Evolutionary conservation across 345 rosid species (phyloP).

Genomic region (Gossypium mustelinum): DNA sequence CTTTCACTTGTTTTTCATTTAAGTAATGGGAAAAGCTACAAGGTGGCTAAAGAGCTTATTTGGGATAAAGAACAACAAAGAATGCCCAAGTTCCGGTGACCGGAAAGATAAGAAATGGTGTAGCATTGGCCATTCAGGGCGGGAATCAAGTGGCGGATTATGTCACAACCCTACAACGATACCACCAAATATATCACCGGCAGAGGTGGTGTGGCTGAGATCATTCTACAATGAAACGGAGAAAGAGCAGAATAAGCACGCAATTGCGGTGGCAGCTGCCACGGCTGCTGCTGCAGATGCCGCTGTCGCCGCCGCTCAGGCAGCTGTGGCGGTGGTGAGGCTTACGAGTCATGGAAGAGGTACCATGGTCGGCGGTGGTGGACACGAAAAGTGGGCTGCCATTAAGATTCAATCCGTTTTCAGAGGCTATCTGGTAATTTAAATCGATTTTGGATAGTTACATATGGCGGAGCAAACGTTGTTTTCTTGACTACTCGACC

Average conservation of each 20-base stretch:
- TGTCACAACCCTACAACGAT: constrained; percentile 33
- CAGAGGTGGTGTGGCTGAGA: constrained; percentile 52
- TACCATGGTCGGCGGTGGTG: constrained; percentile 32
- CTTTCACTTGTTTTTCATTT: neutral
- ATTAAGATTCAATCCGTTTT: constrained; percentile 64
- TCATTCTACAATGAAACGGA: constrained; percentile 45
- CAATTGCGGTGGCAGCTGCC: constrained; percentile 71
- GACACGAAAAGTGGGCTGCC: constrained; percentile 49
- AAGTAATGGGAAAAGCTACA: constrained; percentile 60
- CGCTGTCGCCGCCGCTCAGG: constrained; percentile 62
- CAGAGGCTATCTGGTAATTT: constrained; percentile 65
- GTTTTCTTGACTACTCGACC: too few species aligned
- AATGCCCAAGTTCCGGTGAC: constrained; percentile 32
- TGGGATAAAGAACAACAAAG: constrained; percentile 53
- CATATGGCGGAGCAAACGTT: too few species aligned
- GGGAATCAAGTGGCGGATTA: constrained; percentile 14
- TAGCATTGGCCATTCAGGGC: constrained; percentile 33
- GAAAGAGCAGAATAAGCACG: constrained; percentile 66
- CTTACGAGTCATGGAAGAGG: constrained; percentile 49
- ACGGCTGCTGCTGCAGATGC: constrained; percentile 81
- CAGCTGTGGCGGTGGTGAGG: constrained; percentile 58
- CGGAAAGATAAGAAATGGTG: constrained; percentile 26
- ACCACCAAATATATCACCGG: constrained; percentile 39
- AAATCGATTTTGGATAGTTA: too few species aligned
- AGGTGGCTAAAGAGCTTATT: constrained; percentile 82